Base-by-base conservation (phyloP, 176 grass and related monocot species). In the Oryza officinalis region DNA sequence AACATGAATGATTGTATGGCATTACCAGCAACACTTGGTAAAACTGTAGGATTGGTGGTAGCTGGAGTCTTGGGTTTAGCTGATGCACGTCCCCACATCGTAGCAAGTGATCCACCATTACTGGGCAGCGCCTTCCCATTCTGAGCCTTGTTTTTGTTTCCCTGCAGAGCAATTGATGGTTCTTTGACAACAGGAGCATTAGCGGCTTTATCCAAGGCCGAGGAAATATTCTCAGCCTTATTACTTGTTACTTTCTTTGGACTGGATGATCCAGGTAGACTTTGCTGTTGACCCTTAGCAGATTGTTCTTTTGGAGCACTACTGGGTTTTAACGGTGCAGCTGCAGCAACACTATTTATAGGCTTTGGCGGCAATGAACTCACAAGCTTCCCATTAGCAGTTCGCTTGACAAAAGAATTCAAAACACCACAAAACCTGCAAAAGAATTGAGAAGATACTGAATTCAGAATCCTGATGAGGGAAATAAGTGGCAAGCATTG, bases 391-490 rank as follows among this genome's bases (percentile, higher is more conserved):
- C 89, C 72, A 45, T 79, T 89, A 31, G 79, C 66, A 83, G 72
- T 86, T 69, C 97, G 88, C 61, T 89, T 96, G 64, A 99, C 87
- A 37, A 76, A 88, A 71, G 87, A 89, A 82, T 92, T 99, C 69
- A 86, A 87, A 88, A 99, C 81, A 41, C 88, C 90, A 89, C 93
- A 94, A 87, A 99, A 99, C 86, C 97, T 99, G 85, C 84, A 60
- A 5, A 17, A 70, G 32, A 83, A 87, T 70, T 69, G 41, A 80
- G 74, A 49, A 75, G 59, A 13, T 72, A 71, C 20, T 17, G 73
- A 80, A 67, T 84, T 89, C 2, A 85, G 64, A 74, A 71, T 40
- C 57, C 0, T 75, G 10, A 28, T 75, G 6, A 87, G 30, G 80
- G 40, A 87, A 69, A 74, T n/a, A 73, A 28, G 60, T 64, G 20